A percentile compares a stretch with the other conserved stretches of the same genome.
Conservation (phyloP, 495 filamentous ascomycete genomes). For the Aspergillus heteromorphus region DNA sequence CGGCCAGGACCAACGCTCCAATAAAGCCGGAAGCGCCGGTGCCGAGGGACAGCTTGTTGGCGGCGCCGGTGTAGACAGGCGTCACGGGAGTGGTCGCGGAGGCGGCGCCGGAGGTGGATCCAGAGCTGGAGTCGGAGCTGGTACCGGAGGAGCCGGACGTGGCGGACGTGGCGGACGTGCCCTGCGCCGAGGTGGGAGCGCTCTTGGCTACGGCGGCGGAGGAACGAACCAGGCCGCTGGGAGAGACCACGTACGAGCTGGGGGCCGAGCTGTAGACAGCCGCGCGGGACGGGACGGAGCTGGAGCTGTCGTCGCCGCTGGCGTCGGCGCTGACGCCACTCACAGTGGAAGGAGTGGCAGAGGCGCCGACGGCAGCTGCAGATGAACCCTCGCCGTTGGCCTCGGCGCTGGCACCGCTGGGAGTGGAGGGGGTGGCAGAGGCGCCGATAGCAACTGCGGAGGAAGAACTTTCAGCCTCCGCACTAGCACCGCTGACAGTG, state of each 20-base stretch:
- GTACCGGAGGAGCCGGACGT: not conserved
- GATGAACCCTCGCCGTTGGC: not conserved
- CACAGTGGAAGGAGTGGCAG: not conserved
- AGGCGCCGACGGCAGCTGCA: not conserved
- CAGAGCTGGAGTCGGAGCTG: not conserved
- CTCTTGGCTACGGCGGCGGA: not conserved
- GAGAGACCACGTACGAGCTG: not conserved
- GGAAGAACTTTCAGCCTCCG: too few species aligned
- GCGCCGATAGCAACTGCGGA: too few species aligned
- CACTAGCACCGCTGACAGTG: too few species aligned
- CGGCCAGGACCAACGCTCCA: constrained; percentile 13
- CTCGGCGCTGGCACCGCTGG: not conserved
- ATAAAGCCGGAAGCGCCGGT: constrained; percentile 14
- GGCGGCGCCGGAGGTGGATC: not conserved
- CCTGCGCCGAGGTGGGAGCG: not conserved
- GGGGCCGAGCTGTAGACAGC: not conserved
- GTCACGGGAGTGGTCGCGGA: constrained; percentile 15
- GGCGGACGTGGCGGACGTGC: not conserved
- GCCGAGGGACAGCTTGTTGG: constrained; percentile 20
- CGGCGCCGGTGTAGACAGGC: constrained; percentile 28
- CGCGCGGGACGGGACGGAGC: not conserved
- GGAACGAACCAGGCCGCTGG: not conserved
- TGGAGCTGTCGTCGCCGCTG: not conserved
- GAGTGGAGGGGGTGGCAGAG: not conserved
- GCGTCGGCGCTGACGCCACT: not conserved